phyloP scores from a whole-genome alignment of 768 basidiomycete genomes.

The Jaapia argillacea region DNA sequence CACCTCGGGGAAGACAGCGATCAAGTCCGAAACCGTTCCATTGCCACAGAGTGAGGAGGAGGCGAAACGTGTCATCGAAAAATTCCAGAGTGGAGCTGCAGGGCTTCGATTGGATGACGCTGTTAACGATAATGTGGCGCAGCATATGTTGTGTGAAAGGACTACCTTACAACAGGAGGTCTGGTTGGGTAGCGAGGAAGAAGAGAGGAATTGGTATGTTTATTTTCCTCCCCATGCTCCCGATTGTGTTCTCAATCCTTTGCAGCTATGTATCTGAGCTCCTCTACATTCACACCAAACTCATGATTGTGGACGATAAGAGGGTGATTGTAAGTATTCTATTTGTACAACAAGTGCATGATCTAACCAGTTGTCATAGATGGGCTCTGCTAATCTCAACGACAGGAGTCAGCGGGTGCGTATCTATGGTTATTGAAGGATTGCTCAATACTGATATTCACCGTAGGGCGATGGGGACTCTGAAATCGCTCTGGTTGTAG shows the following conservation, averaged over 20 bases:
- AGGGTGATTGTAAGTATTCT: slow-evolving; percentile 87
- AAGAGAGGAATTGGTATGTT: slow-evolving; percentile 76
- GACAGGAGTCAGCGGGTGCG: slow-evolving; percentile 72
- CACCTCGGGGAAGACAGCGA: slow-evolving; percentile 36
- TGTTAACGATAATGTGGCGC: slow-evolving; percentile 70
- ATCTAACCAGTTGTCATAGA: slow-evolving; percentile 29
- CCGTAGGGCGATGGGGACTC: slow-evolving; percentile 83
- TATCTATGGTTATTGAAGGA: neutral
- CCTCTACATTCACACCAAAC: slow-evolving; percentile 77
- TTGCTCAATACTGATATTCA: slow-evolving; percentile 3
- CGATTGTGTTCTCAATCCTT: neutral
- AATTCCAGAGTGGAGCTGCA: slow-evolving; percentile 62
- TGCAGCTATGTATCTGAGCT: slow-evolving; percentile 72
- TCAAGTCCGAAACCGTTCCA: slow-evolving; percentile 50
- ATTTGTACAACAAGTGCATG: slow-evolving; percentile 17
- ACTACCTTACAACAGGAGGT: slow-evolving; percentile 61
- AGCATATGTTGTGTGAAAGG: slow-evolving; percentile 63
- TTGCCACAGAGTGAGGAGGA: slow-evolving; percentile 60
- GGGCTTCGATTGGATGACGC: slow-evolving; percentile 44
- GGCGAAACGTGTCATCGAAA: slow-evolving; percentile 54
- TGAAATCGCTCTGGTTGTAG: slow-evolving; percentile 88
- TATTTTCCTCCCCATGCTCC: slow-evolving; percentile 5
- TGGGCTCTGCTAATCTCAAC: slow-evolving; percentile 91
- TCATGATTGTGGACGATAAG: slow-evolving; percentile 93
- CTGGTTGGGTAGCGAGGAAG: slow-evolving; percentile 79